phyloP scores from a whole-genome alignment of 768 basidiomycete species.

The Mycena capillaripes region DNA sequence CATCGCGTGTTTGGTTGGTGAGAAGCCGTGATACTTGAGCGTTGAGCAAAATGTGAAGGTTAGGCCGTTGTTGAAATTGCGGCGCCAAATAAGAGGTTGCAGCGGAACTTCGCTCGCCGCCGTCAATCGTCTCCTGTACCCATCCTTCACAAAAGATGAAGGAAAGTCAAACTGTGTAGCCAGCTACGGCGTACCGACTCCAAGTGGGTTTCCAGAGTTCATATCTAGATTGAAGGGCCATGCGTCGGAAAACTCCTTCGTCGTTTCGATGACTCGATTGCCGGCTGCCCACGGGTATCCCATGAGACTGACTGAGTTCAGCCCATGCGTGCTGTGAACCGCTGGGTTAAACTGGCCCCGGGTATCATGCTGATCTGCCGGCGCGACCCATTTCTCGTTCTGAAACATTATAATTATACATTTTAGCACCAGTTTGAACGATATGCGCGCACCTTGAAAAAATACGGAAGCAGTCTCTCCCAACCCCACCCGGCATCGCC shows the following conservation, averaged over 20 bases:
- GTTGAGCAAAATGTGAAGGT: neutral
- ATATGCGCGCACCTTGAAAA: constrained; percentile 47
- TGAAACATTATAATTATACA: constrained; percentile 30
- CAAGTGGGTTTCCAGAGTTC: neutral
- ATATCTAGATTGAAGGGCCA: constrained; percentile 3
- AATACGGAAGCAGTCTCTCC: constrained; percentile 46
- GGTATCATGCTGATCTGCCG: constrained; percentile 54
- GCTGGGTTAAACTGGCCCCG: constrained; percentile 47
- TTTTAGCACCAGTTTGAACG: too few relatives aligned
- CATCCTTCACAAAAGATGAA: neutral
- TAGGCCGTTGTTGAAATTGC: neutral
- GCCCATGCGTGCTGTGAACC: neutral
- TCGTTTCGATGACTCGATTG: neutral
- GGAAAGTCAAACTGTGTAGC: too few relatives aligned
- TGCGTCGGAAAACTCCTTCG: neutral
- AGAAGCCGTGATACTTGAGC: too few relatives aligned
- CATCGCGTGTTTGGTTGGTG: too few relatives aligned
- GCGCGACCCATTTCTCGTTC: constrained; percentile 52
- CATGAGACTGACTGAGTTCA: neutral
- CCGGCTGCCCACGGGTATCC: neutral
- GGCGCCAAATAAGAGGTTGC: neutral
- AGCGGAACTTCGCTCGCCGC: neutral
- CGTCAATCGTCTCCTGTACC: neutral
- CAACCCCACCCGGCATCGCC: constrained; percentile 54
- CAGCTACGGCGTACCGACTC: neutral